Base-by-base conservation (phyloP, 2,329 filamentous ascomycete genomes). In the Talaromyces sp. region DNA sequence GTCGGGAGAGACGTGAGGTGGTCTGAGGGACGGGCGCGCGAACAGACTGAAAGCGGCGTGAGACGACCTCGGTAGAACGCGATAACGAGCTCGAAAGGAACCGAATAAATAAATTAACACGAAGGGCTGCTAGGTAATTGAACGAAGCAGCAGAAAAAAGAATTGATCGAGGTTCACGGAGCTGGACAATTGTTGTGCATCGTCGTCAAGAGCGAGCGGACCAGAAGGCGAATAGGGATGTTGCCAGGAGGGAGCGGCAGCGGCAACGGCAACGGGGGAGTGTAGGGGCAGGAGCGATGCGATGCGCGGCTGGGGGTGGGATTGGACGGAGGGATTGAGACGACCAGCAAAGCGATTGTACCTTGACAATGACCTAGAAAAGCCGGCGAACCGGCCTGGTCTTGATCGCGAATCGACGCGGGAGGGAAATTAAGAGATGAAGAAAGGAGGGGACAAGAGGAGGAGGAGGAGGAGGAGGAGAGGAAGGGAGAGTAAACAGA, bases 341-440 rank as follows among this genome's bases (percentile, higher is more conserved):
- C 29, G 43, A 60, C 45, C 47, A 31, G 49, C 34, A 53, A 13
- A 56, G 58, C 27, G 45, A 58, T 40, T 58, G 27, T 53, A 54
- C 13, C 56, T 63, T 58, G 62, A 56, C 58, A 59, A 60, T 31
- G 61, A 68, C 67, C 61, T 65, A 34, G 58, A 51, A 53, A 67
- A 67, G 66, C 65, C 65, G 63, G 63, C 59, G 63, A 63, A 56
- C 54, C 66, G 65, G 58, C 67, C 62, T 65, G 67, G 63, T 67
- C 68, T 68, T 66, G 68, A 71, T 68, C 68, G 70, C 64, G 63
- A 64, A 65, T 67, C 61, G 65, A 69, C 70, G 65, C 67, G 67
- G 65, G 66, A 68, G 69, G 69, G 70, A 69, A 60, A 65, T 54
- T 36, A 68, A 36, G 64, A 58, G 56, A 60, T 25, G 36, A 47